Evolutionary conservation across 2,329 filamentous ascomycete genomes (phyloP).

Genomic region (Hypoxylon sp.): DNA sequence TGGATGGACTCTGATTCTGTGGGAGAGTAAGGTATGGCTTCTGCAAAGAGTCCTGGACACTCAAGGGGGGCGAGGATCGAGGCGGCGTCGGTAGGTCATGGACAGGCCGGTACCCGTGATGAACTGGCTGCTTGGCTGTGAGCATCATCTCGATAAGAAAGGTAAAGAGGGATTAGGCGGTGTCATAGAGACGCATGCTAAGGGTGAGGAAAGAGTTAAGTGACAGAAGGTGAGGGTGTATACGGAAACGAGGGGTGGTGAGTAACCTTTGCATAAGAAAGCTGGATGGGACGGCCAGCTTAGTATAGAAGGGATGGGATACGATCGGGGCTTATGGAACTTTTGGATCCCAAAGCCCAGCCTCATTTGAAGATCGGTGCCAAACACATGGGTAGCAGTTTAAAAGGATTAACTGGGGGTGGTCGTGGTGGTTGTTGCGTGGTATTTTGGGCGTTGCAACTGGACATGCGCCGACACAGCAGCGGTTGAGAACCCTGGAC

Average conservation of each 20-base stretch:
- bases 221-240: constrained; percentile 37
- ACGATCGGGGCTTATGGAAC: constrained; percentile 56
- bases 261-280: constrained; percentile 59
- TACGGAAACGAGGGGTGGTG: constrained; percentile 49
- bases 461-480: constrained; percentile 52
- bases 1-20: constrained; percentile 63
- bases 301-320: constrained; percentile 53
- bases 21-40: constrained; percentile 59
- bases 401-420: constrained; percentile 50
- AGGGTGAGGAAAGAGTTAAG: constrained; percentile 39
- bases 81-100: constrained; percentile 74
- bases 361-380: constrained; percentile 56
- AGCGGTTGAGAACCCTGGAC: constrained; percentile 51
- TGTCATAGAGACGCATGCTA: constrained; percentile 47
- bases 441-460: constrained; percentile 52
- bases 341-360: constrained; percentile 55
- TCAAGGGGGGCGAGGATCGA: constrained; percentile 69
- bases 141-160: constrained; percentile 66
- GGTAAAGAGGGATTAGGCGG: constrained; percentile 47
- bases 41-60: constrained; percentile 63
- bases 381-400: constrained; percentile 55
- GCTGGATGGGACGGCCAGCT: constrained; percentile 58
- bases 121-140: constrained; percentile 72
- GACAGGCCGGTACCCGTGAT: constrained; percentile 72
- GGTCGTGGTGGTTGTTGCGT: constrained; percentile 47